Evolutionary conservation across 2,329 filamentous ascomycete species (phyloP).

Genomic region (Grosmannia clavigera): DNA sequence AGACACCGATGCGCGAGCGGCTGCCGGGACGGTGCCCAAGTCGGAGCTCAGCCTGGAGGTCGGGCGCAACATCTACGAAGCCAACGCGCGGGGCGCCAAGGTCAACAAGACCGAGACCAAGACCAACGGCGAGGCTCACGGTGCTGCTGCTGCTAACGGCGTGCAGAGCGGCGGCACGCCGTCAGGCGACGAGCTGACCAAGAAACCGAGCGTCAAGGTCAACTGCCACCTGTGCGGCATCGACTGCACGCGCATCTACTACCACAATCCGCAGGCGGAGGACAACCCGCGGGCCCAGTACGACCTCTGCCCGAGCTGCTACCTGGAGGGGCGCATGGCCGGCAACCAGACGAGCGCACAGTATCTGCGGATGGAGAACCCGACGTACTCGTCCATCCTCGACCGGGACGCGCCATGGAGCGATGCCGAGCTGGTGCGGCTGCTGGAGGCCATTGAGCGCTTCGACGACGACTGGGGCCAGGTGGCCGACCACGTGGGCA

Average conservation of each 20-base stretch:
- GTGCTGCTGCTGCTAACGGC: constrained; percentile 50
- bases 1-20: constrained; percentile 64
- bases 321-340: constrained; percentile 72
- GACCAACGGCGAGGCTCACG: constrained; percentile 56
- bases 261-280: constrained; percentile 44
- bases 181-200: constrained; percentile 47
- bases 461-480: constrained; percentile 95
- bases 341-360: constrained; percentile 65
- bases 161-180: constrained; percentile 20
- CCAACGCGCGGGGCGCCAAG: constrained; percentile 65
- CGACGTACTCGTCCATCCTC: constrained; percentile 62
- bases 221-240: constrained; percentile 87
- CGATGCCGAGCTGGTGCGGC: constrained; percentile 75
- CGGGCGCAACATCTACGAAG: constrained; percentile 89
- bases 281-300: constrained; percentile 59
- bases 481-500: constrained; percentile 84
- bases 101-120: constrained; percentile 59
- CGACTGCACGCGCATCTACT: constrained; percentile 63
- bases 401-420: constrained; percentile 85
- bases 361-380: constrained; percentile 82
- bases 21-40: constrained; percentile 54
- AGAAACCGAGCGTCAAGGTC: constrained; percentile 54
- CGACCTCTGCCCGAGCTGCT: constrained; percentile 86
- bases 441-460: constrained; percentile 82
- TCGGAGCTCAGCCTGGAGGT: constrained; percentile 83